Conservation (phyloP, 75 land plant genomes). For the Gnetum montanum region DNA sequence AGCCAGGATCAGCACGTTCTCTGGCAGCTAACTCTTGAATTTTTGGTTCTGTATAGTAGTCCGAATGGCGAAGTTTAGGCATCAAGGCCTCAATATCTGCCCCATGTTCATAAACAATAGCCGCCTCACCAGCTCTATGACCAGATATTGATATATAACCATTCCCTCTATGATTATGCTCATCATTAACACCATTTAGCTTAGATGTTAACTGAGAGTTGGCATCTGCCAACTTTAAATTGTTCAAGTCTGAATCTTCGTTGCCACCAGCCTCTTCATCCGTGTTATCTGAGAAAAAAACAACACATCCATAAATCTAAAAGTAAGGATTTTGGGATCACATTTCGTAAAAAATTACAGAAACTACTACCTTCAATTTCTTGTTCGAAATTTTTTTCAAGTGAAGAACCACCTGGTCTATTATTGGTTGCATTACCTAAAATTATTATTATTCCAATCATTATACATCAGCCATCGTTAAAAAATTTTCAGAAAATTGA, state of each 20-base stretch:
- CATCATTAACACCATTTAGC: conserved; percentile 36
- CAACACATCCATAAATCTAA: neutral
- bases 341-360: neutral
- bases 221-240: neutral
- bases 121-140: conserved; percentile 81
- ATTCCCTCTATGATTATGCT: conserved; percentile 40
- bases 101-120: conserved; percentile 87
- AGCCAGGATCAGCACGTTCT: conserved; percentile 89
- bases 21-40: conserved; percentile 89
- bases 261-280: conserved; percentile 19
- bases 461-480: neutral
- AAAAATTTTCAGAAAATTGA: neutral
- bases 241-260: conserved; percentile 6
- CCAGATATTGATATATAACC: conserved; percentile 60
- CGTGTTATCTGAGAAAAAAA: conserved; percentile 8
- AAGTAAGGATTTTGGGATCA: neutral
- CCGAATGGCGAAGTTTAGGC: conserved; percentile 82
- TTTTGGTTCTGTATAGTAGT: conserved; percentile 85
- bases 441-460: neutral
- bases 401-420: neutral
- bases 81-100: conserved; percentile 79
- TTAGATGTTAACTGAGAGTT: conserved; percentile 12
- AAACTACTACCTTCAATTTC: neutral
- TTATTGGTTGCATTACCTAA: neutral
- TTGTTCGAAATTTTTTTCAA: neutral